These are phyloP conservation scores for Microdochium bolleyi DNA, from an alignment of 2,329 filamentous ascomycete genomes.

Conservation along the genomic window DNA sequence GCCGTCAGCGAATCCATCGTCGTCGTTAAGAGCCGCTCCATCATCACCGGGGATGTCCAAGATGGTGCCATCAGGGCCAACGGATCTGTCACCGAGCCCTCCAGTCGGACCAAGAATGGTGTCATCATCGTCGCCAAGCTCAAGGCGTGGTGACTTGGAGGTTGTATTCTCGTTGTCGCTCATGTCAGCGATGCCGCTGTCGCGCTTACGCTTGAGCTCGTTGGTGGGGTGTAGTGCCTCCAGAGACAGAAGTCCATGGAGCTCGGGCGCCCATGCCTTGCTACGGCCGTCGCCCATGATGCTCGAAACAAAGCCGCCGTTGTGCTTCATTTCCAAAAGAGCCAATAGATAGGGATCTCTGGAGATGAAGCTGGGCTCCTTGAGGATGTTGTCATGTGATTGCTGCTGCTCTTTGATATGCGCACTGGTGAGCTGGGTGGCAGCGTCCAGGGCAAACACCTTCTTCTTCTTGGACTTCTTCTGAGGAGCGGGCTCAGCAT, in stretches of 20 bases:
- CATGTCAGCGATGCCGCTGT: constrained; percentile 76
- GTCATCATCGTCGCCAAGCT: constrained; percentile 61
- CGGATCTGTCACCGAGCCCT: constrained; percentile 43
- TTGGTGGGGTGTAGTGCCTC: constrained; percentile 69
- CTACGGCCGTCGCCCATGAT: constrained; percentile 76
- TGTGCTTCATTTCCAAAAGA: constrained; percentile 86
- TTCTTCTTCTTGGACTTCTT: constrained; percentile 72
- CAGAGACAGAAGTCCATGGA: constrained; percentile 85
- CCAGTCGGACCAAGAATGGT: constrained; percentile 37
- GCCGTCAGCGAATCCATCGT: constrained; percentile 20
- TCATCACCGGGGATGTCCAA: constrained; percentile 57
- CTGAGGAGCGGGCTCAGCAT: constrained; percentile 59
- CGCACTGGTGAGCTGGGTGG: constrained; percentile 67
- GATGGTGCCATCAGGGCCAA: constrained; percentile 53
- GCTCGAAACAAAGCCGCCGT: constrained; percentile 79
- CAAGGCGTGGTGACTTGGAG: constrained; percentile 62
- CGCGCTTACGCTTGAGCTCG: constrained; percentile 89
- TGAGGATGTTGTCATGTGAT: constrained; percentile 80
- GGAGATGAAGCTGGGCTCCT: constrained; percentile 73
- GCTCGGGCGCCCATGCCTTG: constrained; percentile 81
- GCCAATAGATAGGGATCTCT: constrained; percentile 81
- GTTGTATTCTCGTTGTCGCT: constrained; percentile 54
- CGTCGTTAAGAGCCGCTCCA: constrained; percentile 31
- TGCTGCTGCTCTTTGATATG: constrained; percentile 83
- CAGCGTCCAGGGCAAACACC: constrained; percentile 71